phyloP scores from a whole-genome alignment of 2,329 filamentous ascomycete genomes.

The Diaporthe citriasiana region DNA sequence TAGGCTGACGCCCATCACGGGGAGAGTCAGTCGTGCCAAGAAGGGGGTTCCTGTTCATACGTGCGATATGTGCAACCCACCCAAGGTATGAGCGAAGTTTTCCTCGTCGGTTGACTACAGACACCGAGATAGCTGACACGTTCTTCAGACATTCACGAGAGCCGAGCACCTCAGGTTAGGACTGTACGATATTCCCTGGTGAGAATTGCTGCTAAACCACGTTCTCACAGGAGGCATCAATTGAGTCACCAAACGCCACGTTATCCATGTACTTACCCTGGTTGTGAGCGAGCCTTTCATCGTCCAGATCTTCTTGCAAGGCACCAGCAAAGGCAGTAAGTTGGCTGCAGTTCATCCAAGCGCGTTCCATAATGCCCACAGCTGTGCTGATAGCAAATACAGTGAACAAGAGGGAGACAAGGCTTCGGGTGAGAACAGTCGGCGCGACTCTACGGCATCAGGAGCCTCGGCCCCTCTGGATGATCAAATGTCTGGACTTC shows the following conservation, averaged over 20 bases:
- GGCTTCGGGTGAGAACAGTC: slow-evolving; percentile 49
- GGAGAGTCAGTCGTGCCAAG: slow-evolving; percentile 70
- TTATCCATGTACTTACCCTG: slow-evolving; percentile 64
- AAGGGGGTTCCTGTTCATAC: slow-evolving; percentile 71
- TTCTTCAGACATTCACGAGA: slow-evolving; percentile 69
- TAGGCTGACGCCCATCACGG: slow-evolving; percentile 69
- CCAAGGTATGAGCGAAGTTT: slow-evolving; percentile 58
- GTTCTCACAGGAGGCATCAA: slow-evolving; percentile 67
- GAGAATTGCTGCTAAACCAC: slow-evolving; percentile 47
- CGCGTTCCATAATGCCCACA: slow-evolving; percentile 18
- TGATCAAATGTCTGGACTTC: slow-evolving; percentile 41
- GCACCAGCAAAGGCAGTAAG: slow-evolving; percentile 67
- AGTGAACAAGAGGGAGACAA: slow-evolving; percentile 63
- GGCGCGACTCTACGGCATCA: slow-evolving; percentile 47
- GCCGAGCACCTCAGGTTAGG: slow-evolving; percentile 73
- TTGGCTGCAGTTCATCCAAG: slow-evolving; percentile 34
- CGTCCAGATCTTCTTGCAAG: slow-evolving; percentile 72
- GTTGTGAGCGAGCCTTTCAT: slow-evolving; percentile 71
- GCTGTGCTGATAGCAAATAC: slow-evolving; percentile 38
- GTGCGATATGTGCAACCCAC: slow-evolving; percentile 65
- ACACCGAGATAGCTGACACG: slow-evolving; percentile 44
- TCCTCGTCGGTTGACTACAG: not conserved
- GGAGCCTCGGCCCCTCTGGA: slow-evolving; percentile 45
- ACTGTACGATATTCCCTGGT: slow-evolving; percentile 21
- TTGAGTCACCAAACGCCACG: slow-evolving; percentile 70